phyloP scores from a whole-genome alignment of 2,329 filamentous ascomycete species.

The Corynespora cassiicola region DNA sequence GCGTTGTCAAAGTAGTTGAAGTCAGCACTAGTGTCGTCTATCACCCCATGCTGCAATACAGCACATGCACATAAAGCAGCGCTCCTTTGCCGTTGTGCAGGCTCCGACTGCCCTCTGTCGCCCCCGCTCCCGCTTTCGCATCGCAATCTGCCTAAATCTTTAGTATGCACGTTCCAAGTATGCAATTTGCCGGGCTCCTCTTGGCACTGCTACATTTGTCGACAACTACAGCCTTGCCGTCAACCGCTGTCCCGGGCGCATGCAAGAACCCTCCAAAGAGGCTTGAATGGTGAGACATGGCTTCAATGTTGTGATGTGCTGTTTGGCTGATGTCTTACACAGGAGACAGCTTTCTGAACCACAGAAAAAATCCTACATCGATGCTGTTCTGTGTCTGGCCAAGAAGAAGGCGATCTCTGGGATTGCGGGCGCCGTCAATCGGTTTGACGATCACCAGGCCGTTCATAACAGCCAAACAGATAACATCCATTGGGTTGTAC shows the following conservation, averaged over 20 bases:
- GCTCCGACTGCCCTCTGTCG: too few species aligned
- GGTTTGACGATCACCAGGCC: constrained; percentile 30
- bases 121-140: too few species aligned
- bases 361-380: constrained; percentile 27
- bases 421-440: constrained; percentile 20
- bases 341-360: constrained; percentile 24
- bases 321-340: neutral
- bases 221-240: constrained; percentile 14
- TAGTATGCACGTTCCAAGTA: too few species aligned
- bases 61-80: too few species aligned
- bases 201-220: constrained; percentile 16
- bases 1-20: too few species aligned
- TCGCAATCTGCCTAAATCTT: too few species aligned
- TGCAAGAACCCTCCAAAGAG: constrained; percentile 21
- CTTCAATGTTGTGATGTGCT: neutral
- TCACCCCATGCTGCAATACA: too few species aligned
- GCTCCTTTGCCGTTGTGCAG: too few species aligned
- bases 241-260: constrained; percentile 1
- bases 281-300: constrained; percentile 20
- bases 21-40: too few species aligned
- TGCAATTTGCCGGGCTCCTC: constrained; percentile 7
- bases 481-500: constrained; percentile 30
- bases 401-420: constrained; percentile 21
- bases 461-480: constrained; percentile 27
- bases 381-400: constrained; percentile 30